phyloP scores from a whole-genome alignment of 495 filamentous ascomycete genomes.

The Oidiodendron maius region DNA sequence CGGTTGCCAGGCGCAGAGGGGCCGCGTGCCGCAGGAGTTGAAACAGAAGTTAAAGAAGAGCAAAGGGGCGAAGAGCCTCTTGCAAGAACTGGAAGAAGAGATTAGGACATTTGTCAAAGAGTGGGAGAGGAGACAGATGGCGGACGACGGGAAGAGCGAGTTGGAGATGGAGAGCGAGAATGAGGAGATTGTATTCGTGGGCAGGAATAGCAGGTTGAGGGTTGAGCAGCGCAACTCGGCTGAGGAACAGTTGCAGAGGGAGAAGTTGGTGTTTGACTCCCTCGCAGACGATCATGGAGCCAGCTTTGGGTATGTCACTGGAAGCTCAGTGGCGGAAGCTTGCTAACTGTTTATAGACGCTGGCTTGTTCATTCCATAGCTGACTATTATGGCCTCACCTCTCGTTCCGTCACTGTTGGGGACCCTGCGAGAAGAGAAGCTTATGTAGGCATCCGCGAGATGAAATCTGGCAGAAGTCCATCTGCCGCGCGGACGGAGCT shows the following conservation, averaged over 20 bases:
- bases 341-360: constrained; percentile 46
- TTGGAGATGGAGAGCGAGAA: constrained; percentile 58
- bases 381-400: constrained; percentile 84
- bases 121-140: constrained; percentile 32
- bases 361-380: constrained; percentile 94
- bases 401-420: constrained; percentile 74
- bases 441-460: constrained; percentile 71
- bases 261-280: constrained; percentile 76
- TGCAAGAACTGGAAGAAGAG: constrained; percentile 61
- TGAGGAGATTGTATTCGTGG: constrained; percentile 92
- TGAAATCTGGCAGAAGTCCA: constrained; percentile 18
- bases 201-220: constrained; percentile 67
- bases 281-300: constrained; percentile 66
- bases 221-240: constrained; percentile 44
- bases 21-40: constrained; percentile 54
- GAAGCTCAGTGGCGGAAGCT: background rate
- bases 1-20: constrained; percentile 34
- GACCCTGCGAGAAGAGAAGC: constrained; percentile 74
- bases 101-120: constrained; percentile 54
- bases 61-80: constrained; percentile 59
- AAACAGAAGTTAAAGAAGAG: constrained; percentile 62
- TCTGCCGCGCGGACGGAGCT: constrained; percentile 31
- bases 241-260: constrained; percentile 47
- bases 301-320: constrained; percentile 68
- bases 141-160: constrained; percentile 43